phyloP scores from a whole-genome alignment of 2,329 filamentous ascomycete species.

The Talaromyces sp. region DNA sequence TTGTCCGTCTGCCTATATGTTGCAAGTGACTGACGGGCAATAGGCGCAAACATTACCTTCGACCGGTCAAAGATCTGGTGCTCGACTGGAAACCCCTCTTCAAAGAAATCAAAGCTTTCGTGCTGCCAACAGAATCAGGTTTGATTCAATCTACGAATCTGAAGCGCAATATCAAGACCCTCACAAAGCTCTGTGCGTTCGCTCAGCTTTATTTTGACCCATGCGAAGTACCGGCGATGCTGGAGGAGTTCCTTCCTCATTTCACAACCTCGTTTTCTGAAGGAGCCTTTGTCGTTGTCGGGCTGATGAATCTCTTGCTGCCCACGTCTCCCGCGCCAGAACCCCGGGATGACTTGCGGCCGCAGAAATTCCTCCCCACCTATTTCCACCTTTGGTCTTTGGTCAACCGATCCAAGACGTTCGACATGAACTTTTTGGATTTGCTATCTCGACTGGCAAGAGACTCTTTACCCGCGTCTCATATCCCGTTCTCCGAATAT shows the following conservation, averaged over 20 bases:
- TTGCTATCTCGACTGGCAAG: conserved; percentile 81
- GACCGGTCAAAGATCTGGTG: conserved; percentile 80
- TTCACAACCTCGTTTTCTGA: conserved; percentile 93
- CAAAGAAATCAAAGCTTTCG: conserved; percentile 86
- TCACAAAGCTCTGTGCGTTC: conserved; percentile 87
- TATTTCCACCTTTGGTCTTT: conserved; percentile 97
- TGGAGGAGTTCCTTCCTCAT: conserved; percentile 76
- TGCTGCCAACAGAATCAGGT: conserved; percentile 76
- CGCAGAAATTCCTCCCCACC: conserved; percentile 83
- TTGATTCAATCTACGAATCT: conserved; percentile 59
- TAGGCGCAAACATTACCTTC: conserved; percentile 92
- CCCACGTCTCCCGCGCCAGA: conserved; percentile 72
- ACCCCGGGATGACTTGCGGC: conserved; percentile 70
- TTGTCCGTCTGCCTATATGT: not conserved
- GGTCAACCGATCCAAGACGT: conserved; percentile 79
- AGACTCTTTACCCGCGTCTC: conserved; percentile 70
- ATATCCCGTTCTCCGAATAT: conserved; percentile 77
- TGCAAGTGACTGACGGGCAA: not conserved
- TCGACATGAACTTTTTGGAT: conserved; percentile 85
- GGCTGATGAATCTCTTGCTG: conserved; percentile 78
- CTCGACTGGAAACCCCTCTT: conserved; percentile 93
- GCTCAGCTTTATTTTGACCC: conserved; percentile 92
- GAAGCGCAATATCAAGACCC: conserved; percentile 65
- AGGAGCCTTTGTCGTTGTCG: conserved; percentile 88
- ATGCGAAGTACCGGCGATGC: conserved; percentile 72